Evolutionary conservation across 1,284 basidiomycete species (phyloP), one percentile per base, ranked within the genome.

Genomic region (Amylostereum areolatum): DNA sequence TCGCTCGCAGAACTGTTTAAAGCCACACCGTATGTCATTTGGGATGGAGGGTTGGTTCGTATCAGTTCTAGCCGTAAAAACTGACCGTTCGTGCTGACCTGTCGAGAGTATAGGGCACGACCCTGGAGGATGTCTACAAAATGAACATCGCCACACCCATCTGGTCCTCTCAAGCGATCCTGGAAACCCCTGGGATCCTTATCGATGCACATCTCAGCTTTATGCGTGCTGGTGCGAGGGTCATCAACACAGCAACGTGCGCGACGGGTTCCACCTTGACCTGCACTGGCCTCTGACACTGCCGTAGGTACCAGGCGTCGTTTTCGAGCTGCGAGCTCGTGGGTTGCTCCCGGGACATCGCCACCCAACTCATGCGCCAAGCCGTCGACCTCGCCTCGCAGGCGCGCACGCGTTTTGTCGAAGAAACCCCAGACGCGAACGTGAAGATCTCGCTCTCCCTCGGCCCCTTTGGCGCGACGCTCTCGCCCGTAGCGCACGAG

Each of bases 401-500:
- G 50, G 79, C 82, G 1, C 66, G 70, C 44, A 54, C 56, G 9
- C 54, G 62, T 34, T 74, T 72, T 58, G 57, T 63, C 42, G 52
- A 63, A 2, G 61, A 65, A 50, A 46, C 43, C 34, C 37, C 41
- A 24, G 35, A 42, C 36, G 45, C 52, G 27, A 60, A 61, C 34
- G 62, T 73, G 43, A 68, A 67, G 41, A 74, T 90, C 42, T 83
- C 78, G 0, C 71, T 92, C 3, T 86, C 86, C 3, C 66, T 92
- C 18, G 89, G 89, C 6, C 81, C 87, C 0, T 90, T 78, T 57
- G 89, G 89, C 34, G 82, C 85, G 1, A 82, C 78, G 2, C 68
- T 89, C 11, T 62, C 65, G 5, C 81, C 83, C 0, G 41, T 43
- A 7, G 77, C 83, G 29, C 84, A 89, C 57, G 89, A 92, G 61